A percentile compares a stretch with the other conserved stretches of the same genome.
Evolutionary conservation across 23 red algal species (phyloP).

Genomic region (Rhodosorus marinus): DNA sequence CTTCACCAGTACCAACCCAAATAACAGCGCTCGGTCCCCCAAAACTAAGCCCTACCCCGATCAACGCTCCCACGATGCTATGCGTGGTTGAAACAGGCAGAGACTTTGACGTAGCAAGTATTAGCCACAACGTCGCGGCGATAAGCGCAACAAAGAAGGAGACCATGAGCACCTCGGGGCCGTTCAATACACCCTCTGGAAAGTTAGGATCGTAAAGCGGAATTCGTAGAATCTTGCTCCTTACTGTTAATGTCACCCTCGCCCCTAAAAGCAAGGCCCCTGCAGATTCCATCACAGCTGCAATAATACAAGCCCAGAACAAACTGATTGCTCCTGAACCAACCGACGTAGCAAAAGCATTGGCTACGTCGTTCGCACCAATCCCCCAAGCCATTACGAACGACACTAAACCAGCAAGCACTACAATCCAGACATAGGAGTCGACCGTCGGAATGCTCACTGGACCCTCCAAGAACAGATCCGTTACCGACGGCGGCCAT

Average conservation of each 20-base stretch:
- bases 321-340: conserved; percentile 53
- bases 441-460: neutral
- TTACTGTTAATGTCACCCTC: conserved; percentile 41
- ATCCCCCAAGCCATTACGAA: conserved; percentile 73
- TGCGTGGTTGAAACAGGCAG: conserved; percentile 87
- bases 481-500: no score
- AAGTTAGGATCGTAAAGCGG: conserved; percentile 28
- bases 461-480: no score
- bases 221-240: conserved; percentile 47
- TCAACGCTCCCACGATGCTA: conserved; percentile 46
- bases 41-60: conserved; percentile 33
- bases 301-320: conserved; percentile 48
- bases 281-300: conserved; percentile 59
- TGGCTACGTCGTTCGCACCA: conserved; percentile 87
- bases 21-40: conserved; percentile 26
- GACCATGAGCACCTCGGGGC: conserved; percentile 71
- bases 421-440: conserved; percentile 35
- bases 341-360: conserved; percentile 80
- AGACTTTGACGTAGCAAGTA: conserved; percentile 41
- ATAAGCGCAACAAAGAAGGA: conserved; percentile 65
- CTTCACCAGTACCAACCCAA: conserved; percentile 22
- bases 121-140: conserved; percentile 48
- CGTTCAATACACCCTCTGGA: conserved; percentile 16
- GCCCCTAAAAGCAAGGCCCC: conserved; percentile 70
- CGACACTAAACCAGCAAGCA: conserved; percentile 36